Evolutionary conservation across 1,139 yeast genomes (phyloP).

Genomic region (Taiozyma sp.): DNA sequence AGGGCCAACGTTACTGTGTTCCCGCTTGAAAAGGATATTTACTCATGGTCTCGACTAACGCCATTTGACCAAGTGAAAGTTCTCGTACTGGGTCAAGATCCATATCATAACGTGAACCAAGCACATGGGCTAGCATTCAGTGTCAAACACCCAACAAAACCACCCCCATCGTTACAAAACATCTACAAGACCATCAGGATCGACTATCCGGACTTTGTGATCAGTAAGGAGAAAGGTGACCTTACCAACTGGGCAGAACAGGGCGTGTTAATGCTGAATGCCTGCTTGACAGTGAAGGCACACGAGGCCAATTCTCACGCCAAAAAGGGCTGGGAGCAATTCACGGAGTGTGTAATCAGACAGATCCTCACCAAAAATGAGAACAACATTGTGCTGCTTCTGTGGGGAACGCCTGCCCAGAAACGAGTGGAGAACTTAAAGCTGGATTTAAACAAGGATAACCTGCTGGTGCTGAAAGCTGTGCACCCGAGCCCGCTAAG

Average conservation of each 20-base stretch:
- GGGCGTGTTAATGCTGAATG: conserved; percentile 86
- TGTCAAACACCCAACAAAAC: conserved; percentile 73
- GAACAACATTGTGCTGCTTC: conserved; percentile 68
- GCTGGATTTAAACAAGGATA: conserved; percentile 27
- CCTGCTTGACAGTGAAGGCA: conserved; percentile 88
- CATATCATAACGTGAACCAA: conserved; percentile 87
- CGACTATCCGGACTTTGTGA: conserved; percentile 69
- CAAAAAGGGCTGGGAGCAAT: conserved; percentile 87
- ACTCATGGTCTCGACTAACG: conserved; percentile 89
- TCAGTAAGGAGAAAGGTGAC: conserved; percentile 48
- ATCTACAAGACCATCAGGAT: conserved; percentile 74
- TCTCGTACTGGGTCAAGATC: conserved; percentile 91
- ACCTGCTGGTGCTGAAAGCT: conserved; percentile 53
- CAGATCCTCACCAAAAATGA: conserved; percentile 28
- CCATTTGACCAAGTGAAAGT: conserved; percentile 75
- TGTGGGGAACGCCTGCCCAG: conserved; percentile 96
- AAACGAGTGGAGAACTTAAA: conserved; percentile 48
- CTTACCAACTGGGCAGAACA: conserved; percentile 81
- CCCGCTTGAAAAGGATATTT: conserved; percentile 76
- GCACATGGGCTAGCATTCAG: conserved; percentile 97
- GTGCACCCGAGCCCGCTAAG: conserved; percentile 97
- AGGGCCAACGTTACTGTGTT: conserved; percentile 43
- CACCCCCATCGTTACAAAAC: conserved; percentile 89
- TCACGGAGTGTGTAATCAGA: conserved; percentile 63
- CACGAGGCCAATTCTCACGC: conserved; percentile 94